Conservation (phyloP, 495 filamentous ascomycete genomes). For the Astrothelium macrocarpum region DNA sequence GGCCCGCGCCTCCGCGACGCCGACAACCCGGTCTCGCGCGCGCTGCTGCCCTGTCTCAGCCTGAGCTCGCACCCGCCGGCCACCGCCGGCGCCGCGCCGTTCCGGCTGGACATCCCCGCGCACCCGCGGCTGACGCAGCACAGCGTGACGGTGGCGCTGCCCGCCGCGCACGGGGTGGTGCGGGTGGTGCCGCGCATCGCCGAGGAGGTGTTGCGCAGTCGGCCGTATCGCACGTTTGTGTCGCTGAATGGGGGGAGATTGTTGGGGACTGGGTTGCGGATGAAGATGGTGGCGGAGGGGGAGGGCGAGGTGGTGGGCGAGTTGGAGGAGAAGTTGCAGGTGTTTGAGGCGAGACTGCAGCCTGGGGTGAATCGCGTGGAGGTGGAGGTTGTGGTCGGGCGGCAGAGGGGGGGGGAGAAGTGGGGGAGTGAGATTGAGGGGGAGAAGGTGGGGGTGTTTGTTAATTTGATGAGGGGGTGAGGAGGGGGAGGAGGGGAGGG, state of each 20-base stretch:
- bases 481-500: neutral
- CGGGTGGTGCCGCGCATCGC: constrained; percentile 55
- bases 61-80: constrained; percentile 35
- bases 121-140: constrained; percentile 54
- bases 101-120: constrained; percentile 51
- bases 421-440: constrained; percentile 26
- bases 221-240: constrained; percentile 57
- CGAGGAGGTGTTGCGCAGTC: constrained; percentile 38
- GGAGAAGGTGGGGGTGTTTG: constrained; percentile 33
- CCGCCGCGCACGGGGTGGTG: constrained; percentile 51
- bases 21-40: constrained; percentile 15
- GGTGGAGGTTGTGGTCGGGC: constrained; percentile 30
- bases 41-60: constrained; percentile 44
- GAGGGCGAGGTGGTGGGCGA: neutral
- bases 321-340: constrained; percentile 23
- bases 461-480: constrained; percentile 26
- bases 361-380: constrained; percentile 33
- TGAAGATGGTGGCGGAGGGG: constrained; percentile 10
- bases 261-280: constrained; percentile 21
- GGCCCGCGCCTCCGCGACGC: constrained; percentile 14
- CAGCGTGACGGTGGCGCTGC: constrained; percentile 56
- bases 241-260: constrained; percentile 33
- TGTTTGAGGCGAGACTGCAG: constrained; percentile 30
- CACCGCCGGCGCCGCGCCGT: constrained; percentile 22
- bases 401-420: constrained; percentile 13